phyloP scores from a whole-genome alignment of 257 asterid species.

The Salvia splendens region DNA sequence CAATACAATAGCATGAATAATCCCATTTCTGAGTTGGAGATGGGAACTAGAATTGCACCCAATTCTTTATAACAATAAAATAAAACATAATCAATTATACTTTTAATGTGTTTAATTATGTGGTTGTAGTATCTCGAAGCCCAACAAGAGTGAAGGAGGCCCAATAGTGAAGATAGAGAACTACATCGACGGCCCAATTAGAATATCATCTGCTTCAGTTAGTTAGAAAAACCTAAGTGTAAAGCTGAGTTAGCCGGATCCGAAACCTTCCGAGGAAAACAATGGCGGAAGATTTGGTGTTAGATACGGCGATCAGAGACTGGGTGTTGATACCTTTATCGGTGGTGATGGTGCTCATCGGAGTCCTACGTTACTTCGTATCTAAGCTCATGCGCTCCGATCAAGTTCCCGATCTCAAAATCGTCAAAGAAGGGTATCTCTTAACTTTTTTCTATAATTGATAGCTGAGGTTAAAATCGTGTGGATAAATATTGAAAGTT shows the following conservation, averaged over 20 bases:
- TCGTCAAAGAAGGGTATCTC: conserved; percentile 86
- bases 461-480: neutral
- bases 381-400: conserved; percentile 93
- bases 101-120: too few species aligned
- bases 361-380: conserved; percentile 87
- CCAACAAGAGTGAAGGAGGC: conserved; percentile 24
- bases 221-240: neutral
- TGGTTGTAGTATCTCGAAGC: neutral
- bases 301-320: conserved; percentile 96
- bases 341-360: conserved; percentile 93
- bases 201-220: neutral
- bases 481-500: conserved; percentile 3
- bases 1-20: too few species aligned
- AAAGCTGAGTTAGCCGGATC: conserved; percentile 29
- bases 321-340: conserved; percentile 95
- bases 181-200: neutral
- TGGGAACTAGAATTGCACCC: too few species aligned
- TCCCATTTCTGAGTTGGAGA: too few species aligned
- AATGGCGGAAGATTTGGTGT: conserved; percentile 95
- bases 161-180: neutral
- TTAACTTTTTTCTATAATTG: neutral
- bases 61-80: too few species aligned
- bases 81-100: too few species aligned
- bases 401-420: conserved; percentile 77
- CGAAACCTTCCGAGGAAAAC: conserved; percentile 26